A percentile compares a stretch with the other conserved stretches of the same genome.
Conservation (phyloP, 768 basidiomycete genomes). For the Sarcomyxa edulis region DNA sequence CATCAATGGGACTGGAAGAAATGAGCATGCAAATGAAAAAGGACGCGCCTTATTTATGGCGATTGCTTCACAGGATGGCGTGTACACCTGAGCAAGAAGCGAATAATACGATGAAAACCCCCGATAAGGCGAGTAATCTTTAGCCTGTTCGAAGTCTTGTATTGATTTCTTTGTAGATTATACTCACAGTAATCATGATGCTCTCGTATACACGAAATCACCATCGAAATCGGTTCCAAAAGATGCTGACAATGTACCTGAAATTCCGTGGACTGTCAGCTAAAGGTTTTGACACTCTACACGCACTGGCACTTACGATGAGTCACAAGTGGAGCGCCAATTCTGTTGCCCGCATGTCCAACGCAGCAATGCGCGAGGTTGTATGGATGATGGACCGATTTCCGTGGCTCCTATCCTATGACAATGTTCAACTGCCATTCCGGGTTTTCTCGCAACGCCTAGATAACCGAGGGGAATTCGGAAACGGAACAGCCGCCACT, state of each 20-base stretch:
- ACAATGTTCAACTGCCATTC: conserved; percentile 32
- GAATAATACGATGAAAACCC: conserved; percentile 12
- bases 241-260: conserved; percentile 29
- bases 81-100: conserved; percentile 8
- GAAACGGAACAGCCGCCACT: conserved; percentile 28
- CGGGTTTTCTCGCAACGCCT: conserved; percentile 29
- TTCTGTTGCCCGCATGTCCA: conserved; percentile 19
- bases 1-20: conserved; percentile 8
- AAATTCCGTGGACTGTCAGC: conserved; percentile 31
- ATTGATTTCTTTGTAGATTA: conserved; percentile 13
- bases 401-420: conserved; percentile 27
- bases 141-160: background rate
- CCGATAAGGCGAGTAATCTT: conserved; percentile 15
- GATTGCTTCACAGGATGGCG: conserved; percentile 7
- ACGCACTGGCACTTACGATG: conserved; percentile 31
- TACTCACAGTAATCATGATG: conserved; percentile 19
- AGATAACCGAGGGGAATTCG: conserved; percentile 29
- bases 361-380: conserved; percentile 18
- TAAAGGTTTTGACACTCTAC: conserved; percentile 29
- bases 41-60: conserved; percentile 12
- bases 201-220: conserved; percentile 22
- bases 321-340: conserved; percentile 30
- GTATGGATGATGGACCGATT: conserved; percentile 13
- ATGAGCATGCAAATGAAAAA: conserved; percentile 7
- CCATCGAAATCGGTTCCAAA: conserved; percentile 18